Conservation (phyloP, 2,329 filamentous ascomycete species). For the Apiospora kogelbergensis region DNA sequence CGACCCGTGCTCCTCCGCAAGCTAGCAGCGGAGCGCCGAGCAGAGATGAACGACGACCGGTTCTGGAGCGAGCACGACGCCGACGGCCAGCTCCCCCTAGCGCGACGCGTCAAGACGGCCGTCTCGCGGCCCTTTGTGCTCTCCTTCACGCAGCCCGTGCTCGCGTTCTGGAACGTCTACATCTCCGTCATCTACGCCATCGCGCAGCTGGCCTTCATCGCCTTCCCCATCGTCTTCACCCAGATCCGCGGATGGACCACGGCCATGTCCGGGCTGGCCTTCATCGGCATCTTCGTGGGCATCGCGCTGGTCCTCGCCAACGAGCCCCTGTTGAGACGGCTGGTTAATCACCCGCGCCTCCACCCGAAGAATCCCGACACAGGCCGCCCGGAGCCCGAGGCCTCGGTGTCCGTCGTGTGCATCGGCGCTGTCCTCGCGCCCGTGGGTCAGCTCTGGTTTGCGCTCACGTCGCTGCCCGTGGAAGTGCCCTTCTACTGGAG, state of each 20-base stretch:
- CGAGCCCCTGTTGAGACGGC: conserved; percentile 39
- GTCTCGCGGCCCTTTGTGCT: conserved; percentile 60
- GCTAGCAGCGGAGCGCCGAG: conserved; percentile 45
- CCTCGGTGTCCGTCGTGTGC: conserved; percentile 63
- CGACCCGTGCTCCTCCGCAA: conserved; percentile 51
- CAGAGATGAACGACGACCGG: conserved; percentile 49
- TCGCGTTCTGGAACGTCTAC: conserved; percentile 54
- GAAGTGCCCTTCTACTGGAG: conserved; percentile 62
- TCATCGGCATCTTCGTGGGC: conserved; percentile 15
- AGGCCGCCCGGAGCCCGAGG: conserved; percentile 58
- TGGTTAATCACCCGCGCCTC: conserved; percentile 49
- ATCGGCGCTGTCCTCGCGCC: conserved; percentile 60
- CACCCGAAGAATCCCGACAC: conserved; percentile 60
- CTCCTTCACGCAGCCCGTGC: conserved; percentile 61
- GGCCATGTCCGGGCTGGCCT: conserved; percentile 52
- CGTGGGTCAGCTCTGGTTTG: conserved; percentile 61
- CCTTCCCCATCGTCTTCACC: conserved; percentile 62
- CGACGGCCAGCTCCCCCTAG: conserved; percentile 54
- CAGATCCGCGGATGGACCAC: conserved; percentile 57
- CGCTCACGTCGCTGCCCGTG: conserved; percentile 61
- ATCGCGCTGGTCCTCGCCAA: conserved; percentile 34
- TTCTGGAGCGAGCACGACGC: conserved; percentile 61
- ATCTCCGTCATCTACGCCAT: conserved; percentile 64
- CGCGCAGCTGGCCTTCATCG: conserved; percentile 65
- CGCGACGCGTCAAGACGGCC: conserved; percentile 56